phyloP scores from a whole-genome alignment of 768 basidiomycete genomes.

The Mycena filopes region DNA sequence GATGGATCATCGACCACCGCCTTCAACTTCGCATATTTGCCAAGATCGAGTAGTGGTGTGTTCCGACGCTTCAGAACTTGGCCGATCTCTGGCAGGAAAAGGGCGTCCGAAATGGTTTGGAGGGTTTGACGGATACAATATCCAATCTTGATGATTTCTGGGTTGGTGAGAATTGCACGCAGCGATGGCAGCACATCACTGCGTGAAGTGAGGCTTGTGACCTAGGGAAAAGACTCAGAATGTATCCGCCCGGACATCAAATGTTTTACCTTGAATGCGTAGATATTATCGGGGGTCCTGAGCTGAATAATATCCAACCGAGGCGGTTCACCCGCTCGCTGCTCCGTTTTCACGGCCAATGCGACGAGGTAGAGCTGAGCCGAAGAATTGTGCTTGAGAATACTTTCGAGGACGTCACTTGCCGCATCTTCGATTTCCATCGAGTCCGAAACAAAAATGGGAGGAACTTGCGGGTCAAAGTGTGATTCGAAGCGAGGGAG shows the following conservation, averaged over 20 bases:
- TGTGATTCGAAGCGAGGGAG: neutral
- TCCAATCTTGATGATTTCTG: conserved; percentile 5
- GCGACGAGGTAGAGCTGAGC: conserved; percentile 18
- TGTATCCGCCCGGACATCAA: too few relatives aligned
- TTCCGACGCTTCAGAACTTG: neutral
- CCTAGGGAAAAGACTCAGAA: neutral
- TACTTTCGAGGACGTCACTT: neutral
- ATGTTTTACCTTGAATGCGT: conserved; percentile 8
- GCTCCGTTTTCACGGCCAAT: neutral
- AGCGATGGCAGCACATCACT: neutral
- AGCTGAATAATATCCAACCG: conserved; percentile 9
- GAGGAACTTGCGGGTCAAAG: too few relatives aligned
- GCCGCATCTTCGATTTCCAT: neutral
- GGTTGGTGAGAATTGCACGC: conserved; percentile 1
- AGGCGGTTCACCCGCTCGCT: neutral
- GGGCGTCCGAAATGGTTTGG: neutral
- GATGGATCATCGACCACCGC: neutral
- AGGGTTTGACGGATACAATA: neutral
- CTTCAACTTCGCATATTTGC: conserved; percentile 9
- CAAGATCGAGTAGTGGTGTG: neutral
- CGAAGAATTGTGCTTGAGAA: neutral
- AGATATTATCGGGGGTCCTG: neutral
- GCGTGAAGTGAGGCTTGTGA: neutral
- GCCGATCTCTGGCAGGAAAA: neutral
- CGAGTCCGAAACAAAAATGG: neutral